Evolutionary conservation across 1,139 yeast genomes (phyloP).

Genomic region (Taiozyma onychis): DNA sequence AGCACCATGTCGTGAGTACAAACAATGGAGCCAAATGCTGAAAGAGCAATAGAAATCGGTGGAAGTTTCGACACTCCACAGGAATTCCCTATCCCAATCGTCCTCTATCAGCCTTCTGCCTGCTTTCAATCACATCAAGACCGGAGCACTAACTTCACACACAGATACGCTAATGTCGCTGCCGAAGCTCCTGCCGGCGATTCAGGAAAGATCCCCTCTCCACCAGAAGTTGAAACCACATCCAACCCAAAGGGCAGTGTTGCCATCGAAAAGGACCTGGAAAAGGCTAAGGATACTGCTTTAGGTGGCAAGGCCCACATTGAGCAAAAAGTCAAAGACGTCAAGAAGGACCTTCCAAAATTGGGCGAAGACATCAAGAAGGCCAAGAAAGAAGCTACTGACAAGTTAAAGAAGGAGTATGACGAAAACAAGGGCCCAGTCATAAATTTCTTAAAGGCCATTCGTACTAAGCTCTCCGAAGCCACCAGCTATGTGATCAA

Average conservation of each 20-base stretch:
- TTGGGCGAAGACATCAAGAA: constrained; percentile 14
- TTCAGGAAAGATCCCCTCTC: constrained; percentile 5
- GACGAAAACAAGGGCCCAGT: constrained; percentile 22
- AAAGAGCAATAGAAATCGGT: background rate
- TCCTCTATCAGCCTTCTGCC: background rate
- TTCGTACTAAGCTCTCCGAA: constrained; percentile 16
- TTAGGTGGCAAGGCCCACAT: constrained; percentile 15
- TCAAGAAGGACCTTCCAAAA: constrained; percentile 14
- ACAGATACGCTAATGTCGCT: constrained; percentile 16
- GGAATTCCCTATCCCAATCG: background rate
- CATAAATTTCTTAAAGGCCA: constrained; percentile 18
- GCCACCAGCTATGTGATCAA: constrained; percentile 17
- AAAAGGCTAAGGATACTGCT: constrained; percentile 13
- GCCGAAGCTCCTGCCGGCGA: constrained; percentile 9
- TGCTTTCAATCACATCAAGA: background rate
- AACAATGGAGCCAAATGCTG: background rate
- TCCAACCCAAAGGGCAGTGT: constrained; percentile 11
- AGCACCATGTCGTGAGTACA: constrained; percentile 5
- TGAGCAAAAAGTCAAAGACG: constrained; percentile 14
- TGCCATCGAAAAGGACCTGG: constrained; percentile 10
- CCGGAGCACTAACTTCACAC: background rate
- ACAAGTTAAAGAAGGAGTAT: constrained; percentile 22
- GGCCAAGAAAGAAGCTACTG: constrained; percentile 19
- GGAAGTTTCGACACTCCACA: background rate
- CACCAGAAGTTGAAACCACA: constrained; percentile 7